These are phyloP conservation scores for Aspergillus pseudonomiae DNA, from an alignment of 2,329 filamentous ascomycete genomes.

Conservation along the genomic window DNA sequence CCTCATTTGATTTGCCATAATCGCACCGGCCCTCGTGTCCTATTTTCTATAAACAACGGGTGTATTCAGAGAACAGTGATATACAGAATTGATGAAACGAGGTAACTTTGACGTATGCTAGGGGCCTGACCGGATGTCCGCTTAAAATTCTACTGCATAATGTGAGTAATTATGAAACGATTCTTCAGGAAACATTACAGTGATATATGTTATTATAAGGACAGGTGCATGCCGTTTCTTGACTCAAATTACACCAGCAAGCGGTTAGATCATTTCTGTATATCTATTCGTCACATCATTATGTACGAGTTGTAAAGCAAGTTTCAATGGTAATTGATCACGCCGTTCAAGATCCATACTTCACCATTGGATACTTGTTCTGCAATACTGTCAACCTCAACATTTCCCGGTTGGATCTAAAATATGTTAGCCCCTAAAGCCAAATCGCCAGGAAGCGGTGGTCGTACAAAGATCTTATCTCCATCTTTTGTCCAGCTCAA, in stretches of 20 bases:
- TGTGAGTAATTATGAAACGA: not conserved
- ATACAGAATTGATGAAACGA: not conserved
- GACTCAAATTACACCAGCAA: not conserved
- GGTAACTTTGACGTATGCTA: not conserved
- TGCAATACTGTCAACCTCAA: slow-evolving; percentile 75
- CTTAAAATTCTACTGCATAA: not conserved
- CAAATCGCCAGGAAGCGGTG: not conserved
- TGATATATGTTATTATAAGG: not conserved
- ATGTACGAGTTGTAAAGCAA: not conserved
- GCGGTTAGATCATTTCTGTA: not conserved
- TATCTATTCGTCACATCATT: slow-evolving; percentile 11
- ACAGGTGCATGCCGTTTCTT: not conserved
- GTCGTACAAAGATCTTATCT: slow-evolving; percentile 66
- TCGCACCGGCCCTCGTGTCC: not conserved
- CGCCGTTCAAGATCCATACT: slow-evolving; percentile 73
- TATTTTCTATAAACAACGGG: not conserved
- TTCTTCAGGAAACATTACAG: not conserved
- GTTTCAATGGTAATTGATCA: slow-evolving; percentile 55
- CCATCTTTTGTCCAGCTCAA: slow-evolving; percentile 79
- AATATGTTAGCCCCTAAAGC: slow-evolving; percentile 14
- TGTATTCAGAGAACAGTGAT: not conserved
- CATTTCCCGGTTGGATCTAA: slow-evolving; percentile 68
- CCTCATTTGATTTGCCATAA: not conserved
- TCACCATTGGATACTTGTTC: slow-evolving; percentile 85
- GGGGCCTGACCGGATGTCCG: not conserved